Conservation (phyloP, 2,329 filamentous ascomycete species). For the Dothiorella sarmentorum region DNA sequence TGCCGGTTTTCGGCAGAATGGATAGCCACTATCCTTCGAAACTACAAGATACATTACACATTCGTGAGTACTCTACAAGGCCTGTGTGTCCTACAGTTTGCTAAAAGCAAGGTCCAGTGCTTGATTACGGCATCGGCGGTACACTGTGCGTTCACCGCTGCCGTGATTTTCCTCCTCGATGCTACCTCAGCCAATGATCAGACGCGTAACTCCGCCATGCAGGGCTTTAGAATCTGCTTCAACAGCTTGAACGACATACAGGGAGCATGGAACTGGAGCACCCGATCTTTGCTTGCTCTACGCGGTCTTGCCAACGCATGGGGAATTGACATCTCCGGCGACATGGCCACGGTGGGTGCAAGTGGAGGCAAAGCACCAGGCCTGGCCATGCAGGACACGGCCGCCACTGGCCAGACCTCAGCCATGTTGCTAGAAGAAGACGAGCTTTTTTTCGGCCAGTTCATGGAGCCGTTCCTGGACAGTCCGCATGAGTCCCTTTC, state of each 20-base stretch:
- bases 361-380: too few relatives aligned
- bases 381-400: too few relatives aligned
- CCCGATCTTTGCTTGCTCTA: not conserved
- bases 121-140: not conserved
- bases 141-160: constrained; percentile 2
- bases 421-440: not conserved
- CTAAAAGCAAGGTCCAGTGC: not conserved
- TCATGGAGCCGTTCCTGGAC: not conserved
- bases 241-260: not conserved
- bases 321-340: constrained; percentile 23
- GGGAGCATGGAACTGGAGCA: not conserved
- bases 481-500: not conserved
- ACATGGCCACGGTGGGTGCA: constrained; percentile 24
- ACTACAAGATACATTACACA: not conserved
- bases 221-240: not conserved
- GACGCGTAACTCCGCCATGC: not conserved
- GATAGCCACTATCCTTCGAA: not conserved
- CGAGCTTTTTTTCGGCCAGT: not conserved
- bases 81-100: not conserved
- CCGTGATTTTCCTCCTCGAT: not conserved
- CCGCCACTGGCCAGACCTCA: too few relatives aligned
- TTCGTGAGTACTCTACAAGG: not conserved
- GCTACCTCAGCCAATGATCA: not conserved
- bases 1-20: not conserved
- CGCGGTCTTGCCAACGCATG: not conserved